Evolutionary conservation across 139 green algal species (phyloP), one percentile per base, ranked within the genome.

Genomic region (Desmodesmus armatus): DNA sequence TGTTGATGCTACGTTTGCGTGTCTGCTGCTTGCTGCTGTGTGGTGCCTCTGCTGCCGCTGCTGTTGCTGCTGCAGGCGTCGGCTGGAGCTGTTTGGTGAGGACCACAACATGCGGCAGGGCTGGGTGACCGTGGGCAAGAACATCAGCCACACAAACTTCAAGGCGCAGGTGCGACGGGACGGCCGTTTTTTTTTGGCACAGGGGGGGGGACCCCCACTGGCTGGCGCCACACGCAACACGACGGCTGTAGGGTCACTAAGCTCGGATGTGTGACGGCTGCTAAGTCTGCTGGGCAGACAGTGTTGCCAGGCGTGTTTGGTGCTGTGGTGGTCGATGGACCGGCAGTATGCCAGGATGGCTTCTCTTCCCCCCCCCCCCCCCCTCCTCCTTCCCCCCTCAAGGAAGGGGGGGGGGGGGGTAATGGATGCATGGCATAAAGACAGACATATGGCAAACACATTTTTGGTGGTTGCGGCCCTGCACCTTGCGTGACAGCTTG

Each of bases 31-130:
- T n/a, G n/a, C n/a, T n/a, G n/a, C n/a, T n/a, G n/a, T n/a, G n/a
- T n/a, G n/a, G n/a, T n/a, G n/a, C n/a, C n/a, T n/a, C n/a, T n/a
- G 29, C 11, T 19, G 17, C 37, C 79, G 75, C 13, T 71, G 71
- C 47, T 73, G 70, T 33, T 25, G 21, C 5, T 11, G 40, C 29
- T 37, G 41, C 82, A 91, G 70, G 80, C 69, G 94, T 51, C 87
- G 95, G 7, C 78, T 98, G 71, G 95, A 98, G 92, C 89, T 98
- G 78, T 98, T 98, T 91, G 95, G 95, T 6, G 93, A 95, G 85
- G 95, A 98, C 78, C 93, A 95, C 87, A 98, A 98, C 87, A 94
- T 98, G 71, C 92, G 95, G 3, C 65, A 88, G 11, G 95, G 95
- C 49, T 98, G 95, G 95, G 88, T 98, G 1, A 98, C 95, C 0